Evolutionary conservation across 2,329 filamentous ascomycete species (phyloP).

Genomic region (Onygena corvina): DNA sequence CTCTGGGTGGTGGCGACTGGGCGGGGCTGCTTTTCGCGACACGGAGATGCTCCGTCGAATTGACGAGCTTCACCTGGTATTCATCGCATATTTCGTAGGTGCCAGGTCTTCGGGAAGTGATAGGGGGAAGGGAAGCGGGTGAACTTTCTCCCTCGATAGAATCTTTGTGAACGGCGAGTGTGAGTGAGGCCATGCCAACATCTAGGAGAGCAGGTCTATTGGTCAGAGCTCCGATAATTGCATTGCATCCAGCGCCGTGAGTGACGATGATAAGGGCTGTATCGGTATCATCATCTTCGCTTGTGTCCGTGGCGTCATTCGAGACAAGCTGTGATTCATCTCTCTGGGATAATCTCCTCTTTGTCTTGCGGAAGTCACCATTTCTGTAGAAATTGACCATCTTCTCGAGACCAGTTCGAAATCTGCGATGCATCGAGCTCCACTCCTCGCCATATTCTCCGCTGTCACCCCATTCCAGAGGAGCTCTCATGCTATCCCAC

Average conservation of each 20-base stretch:
- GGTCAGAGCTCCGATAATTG: constrained; percentile 80
- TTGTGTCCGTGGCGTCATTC: constrained; percentile 24
- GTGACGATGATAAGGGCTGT: constrained; percentile 79
- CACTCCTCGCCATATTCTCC: constrained; percentile 87
- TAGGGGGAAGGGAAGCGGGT: not conserved
- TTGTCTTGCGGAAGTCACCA: constrained; percentile 25
- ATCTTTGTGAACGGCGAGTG: constrained; percentile 59
- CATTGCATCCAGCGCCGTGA: constrained; percentile 92
- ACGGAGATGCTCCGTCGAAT: constrained; percentile 50
- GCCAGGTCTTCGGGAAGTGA: constrained; percentile 9
- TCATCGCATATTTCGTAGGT: constrained; percentile 29
- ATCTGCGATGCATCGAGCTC: constrained; percentile 87
- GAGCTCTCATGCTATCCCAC: constrained; percentile 80
- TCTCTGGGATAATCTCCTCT: not conserved
- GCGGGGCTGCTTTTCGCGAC: constrained; percentile 30
- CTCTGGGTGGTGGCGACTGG: constrained; percentile 15
- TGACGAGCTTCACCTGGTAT: constrained; percentile 48
- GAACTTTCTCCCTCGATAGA: constrained; percentile 2
- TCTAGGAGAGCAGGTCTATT: constrained; percentile 85
- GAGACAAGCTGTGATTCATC: constrained; percentile 25
- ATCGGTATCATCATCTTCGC: constrained; percentile 54
- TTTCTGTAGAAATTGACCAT: constrained; percentile 72
- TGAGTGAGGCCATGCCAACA: constrained; percentile 79
- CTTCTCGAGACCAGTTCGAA: constrained; percentile 63
- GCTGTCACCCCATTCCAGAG: constrained; percentile 74